Conservation (phyloP, 305 asterid species). For the Salvia sclarea region DNA sequence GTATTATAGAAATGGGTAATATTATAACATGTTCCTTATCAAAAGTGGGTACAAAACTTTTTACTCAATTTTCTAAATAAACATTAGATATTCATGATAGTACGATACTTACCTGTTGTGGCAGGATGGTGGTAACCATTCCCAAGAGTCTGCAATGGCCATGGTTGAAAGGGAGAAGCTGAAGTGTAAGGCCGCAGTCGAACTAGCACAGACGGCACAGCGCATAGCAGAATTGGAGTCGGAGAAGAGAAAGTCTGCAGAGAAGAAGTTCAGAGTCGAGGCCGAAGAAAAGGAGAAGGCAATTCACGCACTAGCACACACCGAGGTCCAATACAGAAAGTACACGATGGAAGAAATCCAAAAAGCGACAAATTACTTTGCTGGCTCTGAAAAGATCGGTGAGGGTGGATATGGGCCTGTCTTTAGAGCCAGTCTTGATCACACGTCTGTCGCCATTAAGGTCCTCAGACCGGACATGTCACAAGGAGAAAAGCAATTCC, state of each 20-base stretch:
- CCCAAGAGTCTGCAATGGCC: conserved; percentile 55
- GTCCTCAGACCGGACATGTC: conserved; percentile 67
- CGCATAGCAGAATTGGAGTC: conserved; percentile 64
- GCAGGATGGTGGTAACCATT: conserved; percentile 44
- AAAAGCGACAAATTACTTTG: conserved; percentile 54
- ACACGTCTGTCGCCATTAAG: conserved; percentile 72
- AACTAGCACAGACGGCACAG: conserved; percentile 64
- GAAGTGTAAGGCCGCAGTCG: conserved; percentile 65
- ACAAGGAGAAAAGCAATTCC: conserved; percentile 80
- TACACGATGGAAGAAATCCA: conserved; percentile 63
- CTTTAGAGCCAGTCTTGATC: conserved; percentile 57
- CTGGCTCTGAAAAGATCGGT: conserved; percentile 60
- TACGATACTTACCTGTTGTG: conserved; percentile 17
- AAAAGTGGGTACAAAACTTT: too few relatives aligned
- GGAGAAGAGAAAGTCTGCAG: conserved; percentile 54
- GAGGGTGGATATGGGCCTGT: conserved; percentile 86
- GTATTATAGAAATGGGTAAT: too few relatives aligned
- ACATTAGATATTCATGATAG: not conserved
- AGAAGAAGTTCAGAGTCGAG: conserved; percentile 49
- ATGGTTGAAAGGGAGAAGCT: conserved; percentile 63
- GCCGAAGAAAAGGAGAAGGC: conserved; percentile 65
- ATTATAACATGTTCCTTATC: too few relatives aligned
- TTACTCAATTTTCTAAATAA: not conserved
- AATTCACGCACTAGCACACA: conserved; percentile 44
- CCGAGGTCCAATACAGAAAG: conserved; percentile 51